phyloP scores from a whole-genome alignment of 2,329 filamentous ascomycete species.

The Helotiales sp. region DNA sequence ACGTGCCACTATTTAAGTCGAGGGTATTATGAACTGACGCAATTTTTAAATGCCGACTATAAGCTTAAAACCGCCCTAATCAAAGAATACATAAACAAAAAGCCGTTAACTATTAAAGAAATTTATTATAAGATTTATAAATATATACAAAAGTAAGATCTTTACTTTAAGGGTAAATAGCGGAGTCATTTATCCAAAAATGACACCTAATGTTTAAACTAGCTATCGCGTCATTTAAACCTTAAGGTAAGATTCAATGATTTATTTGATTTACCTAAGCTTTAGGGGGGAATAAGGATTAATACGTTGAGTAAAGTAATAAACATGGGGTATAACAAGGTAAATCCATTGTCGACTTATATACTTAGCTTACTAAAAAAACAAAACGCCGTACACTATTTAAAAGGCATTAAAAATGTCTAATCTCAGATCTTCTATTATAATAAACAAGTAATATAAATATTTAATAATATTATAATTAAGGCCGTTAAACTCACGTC shows the following conservation, averaged over 20 bases:
- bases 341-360: no score
- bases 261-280: conserved; percentile 18
- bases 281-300: no score
- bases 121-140: conserved; percentile 1
- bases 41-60: not conserved
- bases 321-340: no score
- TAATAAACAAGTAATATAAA: no score
- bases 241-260: conserved; percentile 1
- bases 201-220: not conserved
- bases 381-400: no score
- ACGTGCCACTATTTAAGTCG: not conserved
- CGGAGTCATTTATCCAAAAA: not conserved
- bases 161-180: not conserved
- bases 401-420: no score
- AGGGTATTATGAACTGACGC: not conserved
- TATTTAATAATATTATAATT: no score
- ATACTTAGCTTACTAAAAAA: no score
- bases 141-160: not conserved
- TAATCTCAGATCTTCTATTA: no score
- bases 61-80: not conserved
- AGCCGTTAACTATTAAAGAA: not conserved
- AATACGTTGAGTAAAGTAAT: no score
- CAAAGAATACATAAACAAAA: not conserved
- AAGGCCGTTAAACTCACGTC: no score
- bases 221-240: not conserved